A percentile compares a stretch with the other conserved stretches of the same genome.
phyloP scores from a whole-genome alignment of 2,329 filamentous ascomycete species.

The Cladosporium sp. region DNA sequence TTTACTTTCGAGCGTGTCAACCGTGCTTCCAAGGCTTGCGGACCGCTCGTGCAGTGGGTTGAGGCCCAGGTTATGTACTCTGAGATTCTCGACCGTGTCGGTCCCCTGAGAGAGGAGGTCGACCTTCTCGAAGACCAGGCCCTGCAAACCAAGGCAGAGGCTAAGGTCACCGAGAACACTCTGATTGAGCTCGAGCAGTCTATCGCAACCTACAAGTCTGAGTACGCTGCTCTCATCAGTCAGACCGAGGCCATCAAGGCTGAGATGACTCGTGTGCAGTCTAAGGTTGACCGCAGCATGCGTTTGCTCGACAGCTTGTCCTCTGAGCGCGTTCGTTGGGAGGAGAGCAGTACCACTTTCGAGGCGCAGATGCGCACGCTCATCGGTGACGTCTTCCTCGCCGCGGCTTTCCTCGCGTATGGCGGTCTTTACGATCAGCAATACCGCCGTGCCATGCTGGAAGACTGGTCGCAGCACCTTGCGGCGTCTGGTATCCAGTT shows the following conservation, averaged over 20 bases:
- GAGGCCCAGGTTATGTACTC: conserved; percentile 95
- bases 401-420: conserved; percentile 96
- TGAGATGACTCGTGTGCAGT: conserved; percentile 94
- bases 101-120: conserved; percentile 87
- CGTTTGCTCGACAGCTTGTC: conserved; percentile 91
- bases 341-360: conserved; percentile 95
- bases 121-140: conserved; percentile 81
- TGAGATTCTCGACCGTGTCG: conserved; percentile 92
- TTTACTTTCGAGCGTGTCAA: conserved; percentile 97
- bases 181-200: conserved; percentile 81
- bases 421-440: conserved; percentile 96
- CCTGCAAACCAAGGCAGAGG: conserved; percentile 87
- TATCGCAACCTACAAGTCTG: conserved; percentile 91
- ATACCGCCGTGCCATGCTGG: conserved; percentile 95
- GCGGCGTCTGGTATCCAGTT: conserved; percentile 87
- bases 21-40: conserved; percentile 93
- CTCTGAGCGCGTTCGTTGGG: conserved; percentile 90
- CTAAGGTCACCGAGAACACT: conserved; percentile 83
- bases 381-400: conserved; percentile 90
- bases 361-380: conserved; percentile 97
- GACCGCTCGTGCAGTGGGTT: conserved; percentile 95
- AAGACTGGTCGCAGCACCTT: conserved; percentile 95
- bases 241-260: conserved; percentile 96
- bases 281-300: conserved; percentile 96
- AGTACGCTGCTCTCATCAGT: conserved; percentile 93